These are phyloP conservation scores for Metschnikowia corniflorae DNA, from an alignment of 805 yeast species.

Conservation along the genomic window DNA sequence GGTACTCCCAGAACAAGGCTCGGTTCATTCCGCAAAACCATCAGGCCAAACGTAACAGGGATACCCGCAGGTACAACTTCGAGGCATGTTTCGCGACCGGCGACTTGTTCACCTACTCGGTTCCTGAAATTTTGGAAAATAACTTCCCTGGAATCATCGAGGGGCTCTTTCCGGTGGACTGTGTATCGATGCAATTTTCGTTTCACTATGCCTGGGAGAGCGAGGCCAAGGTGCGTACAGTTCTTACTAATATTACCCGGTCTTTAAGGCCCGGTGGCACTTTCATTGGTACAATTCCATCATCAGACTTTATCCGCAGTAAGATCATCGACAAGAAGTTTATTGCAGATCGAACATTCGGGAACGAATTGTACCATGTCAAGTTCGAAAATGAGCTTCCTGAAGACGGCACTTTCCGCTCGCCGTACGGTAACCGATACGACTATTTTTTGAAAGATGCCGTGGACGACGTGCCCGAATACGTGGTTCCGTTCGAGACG, in stretches of 20 bases:
- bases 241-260: constrained; percentile 71
- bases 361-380: constrained; percentile 79
- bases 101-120: constrained; percentile 74
- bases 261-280: constrained; percentile 79
- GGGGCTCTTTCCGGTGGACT: constrained; percentile 75
- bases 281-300: constrained; percentile 93
- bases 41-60: constrained; percentile 22
- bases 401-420: constrained; percentile 64
- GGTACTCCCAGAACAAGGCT: constrained; percentile 57
- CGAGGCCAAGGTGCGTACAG: constrained; percentile 70
- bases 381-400: constrained; percentile 78
- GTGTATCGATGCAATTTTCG: constrained; percentile 88
- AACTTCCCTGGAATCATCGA: constrained; percentile 59
- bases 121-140: constrained; percentile 61
- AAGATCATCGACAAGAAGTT: constrained; percentile 51
- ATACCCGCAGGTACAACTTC: constrained; percentile 52
- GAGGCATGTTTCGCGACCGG: constrained; percentile 87
- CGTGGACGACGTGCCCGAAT: constrained; percentile 94
- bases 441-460: constrained; percentile 85
- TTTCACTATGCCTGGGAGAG: constrained; percentile 92
- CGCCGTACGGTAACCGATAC: constrained; percentile 82
- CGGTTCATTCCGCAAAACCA: constrained; percentile 31
- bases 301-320: constrained; percentile 75
- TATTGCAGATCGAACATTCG: constrained; percentile 57
- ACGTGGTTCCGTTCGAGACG: constrained; percentile 90